Base-by-base conservation (phyloP, 148 eudicot genomes). In the Arbutus unedo region DNA sequence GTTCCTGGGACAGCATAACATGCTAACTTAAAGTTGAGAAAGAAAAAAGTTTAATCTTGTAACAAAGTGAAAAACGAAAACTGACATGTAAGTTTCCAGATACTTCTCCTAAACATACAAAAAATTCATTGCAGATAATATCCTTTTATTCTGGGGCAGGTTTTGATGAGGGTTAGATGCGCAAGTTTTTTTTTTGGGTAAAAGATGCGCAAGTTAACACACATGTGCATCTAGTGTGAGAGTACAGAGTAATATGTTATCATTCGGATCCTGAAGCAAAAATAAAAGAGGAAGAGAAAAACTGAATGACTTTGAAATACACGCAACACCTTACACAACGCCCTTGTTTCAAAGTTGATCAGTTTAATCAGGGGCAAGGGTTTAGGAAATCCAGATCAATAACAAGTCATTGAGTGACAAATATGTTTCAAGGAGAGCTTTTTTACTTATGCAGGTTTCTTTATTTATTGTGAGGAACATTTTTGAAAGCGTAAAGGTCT, bases 1-100 rank as follows among this genome's bases (percentile, higher is more conserved):
- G n/a, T 76, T 50, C 16, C 59, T 23, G 59, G n/a, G 23, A 75
- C 43, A 55, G 15, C 79, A 53, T 77, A 77, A 77, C 19, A 16
- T 54, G 44, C 21, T 55, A 23, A 41, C 48, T 41, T 14, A 48
- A 55, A 54, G 38, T 19, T 50, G 44, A 66, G 31, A 66, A 77
- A 31, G 49, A 16, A 45, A 45, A 18, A 54, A 14, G 47, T 55
- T 4, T 5, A 77, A 77, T 55, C 45, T 38, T 41, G 25, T 49
- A 18, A 41, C 21, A 41, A 25, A 56, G 67, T 77, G n/a, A 48
- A 31, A 55, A 55, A 77, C 0, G 44, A 55, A 54, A 51, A 31
- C 41, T 31, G 6, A 6, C 11, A 4, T 73, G 62, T 23, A 55
- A 10, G 23, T 18, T 4, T 23, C 77, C 56, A 49, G 8, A 71